These are phyloP conservation scores for Mycena leptocephala DNA, from an alignment of 768 basidiomycete species.

Conservation along the genomic window DNA sequence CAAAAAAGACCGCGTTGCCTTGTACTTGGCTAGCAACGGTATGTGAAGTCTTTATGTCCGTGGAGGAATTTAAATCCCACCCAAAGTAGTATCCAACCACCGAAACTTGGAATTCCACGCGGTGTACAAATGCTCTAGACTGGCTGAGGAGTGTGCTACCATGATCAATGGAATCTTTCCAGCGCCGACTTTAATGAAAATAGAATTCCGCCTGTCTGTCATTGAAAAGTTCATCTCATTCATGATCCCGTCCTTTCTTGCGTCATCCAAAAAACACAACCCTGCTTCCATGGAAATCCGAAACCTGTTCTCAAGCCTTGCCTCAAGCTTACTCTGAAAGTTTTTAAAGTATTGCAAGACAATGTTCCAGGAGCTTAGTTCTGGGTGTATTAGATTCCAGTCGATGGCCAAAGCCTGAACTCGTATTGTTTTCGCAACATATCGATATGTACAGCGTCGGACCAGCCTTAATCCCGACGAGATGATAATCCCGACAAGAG, in stretches of 20 bases:
- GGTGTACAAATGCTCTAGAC: not conserved
- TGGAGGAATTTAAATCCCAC: not conserved
- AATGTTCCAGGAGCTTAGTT: no score
- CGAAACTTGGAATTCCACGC: not conserved
- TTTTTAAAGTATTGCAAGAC: no score
- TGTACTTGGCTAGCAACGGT: not conserved
- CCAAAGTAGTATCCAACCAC: not conserved
- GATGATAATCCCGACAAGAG: no score
- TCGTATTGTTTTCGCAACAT: no score
- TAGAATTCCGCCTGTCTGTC: not conserved
- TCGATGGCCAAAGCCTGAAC: no score
- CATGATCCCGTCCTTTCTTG: not conserved
- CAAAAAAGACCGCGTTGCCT: conserved; percentile 6
- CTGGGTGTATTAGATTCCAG: no score
- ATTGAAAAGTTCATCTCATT: not conserved
- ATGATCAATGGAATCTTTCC: not conserved
- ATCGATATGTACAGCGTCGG: no score
- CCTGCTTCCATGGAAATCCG: not conserved
- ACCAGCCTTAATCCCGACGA: no score
- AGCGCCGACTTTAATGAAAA: not conserved
- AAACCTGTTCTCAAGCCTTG: no score
- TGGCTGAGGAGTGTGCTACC: not conserved
- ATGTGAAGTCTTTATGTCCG: not conserved
- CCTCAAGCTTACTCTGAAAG: no score
- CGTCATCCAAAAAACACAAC: not conserved